A percentile compares a stretch with the other conserved stretches of the same genome.
phyloP scores from a whole-genome alignment of 2,329 filamentous ascomycete genomes.

The Drechmeria coniospora region DNA sequence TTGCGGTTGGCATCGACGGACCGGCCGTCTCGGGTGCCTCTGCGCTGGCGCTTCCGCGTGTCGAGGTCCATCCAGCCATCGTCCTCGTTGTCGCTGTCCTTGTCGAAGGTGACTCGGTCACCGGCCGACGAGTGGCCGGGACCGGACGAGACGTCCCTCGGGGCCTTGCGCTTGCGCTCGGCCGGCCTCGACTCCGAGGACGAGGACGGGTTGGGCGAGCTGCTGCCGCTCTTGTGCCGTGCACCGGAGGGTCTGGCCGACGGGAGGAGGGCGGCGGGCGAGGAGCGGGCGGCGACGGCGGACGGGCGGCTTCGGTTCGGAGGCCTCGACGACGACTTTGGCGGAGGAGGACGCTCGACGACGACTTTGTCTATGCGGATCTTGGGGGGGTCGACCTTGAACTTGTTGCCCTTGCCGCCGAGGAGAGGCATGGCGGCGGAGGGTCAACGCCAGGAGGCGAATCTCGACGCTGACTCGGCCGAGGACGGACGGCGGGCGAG shows the following conservation, averaged over 20 bases:
- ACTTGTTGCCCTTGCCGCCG: slow-evolving; percentile 28
- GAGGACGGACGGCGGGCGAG: neutral
- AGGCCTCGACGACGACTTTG: slow-evolving; percentile 19
- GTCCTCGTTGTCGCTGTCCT: slow-evolving; percentile 34
- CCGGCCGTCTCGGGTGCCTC: slow-evolving; percentile 21
- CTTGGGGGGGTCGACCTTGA: slow-evolving; percentile 33
- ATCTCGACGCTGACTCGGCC: neutral
- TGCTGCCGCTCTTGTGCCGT: slow-evolving; percentile 26
- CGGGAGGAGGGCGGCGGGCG: slow-evolving; percentile 19
- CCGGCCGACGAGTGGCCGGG: slow-evolving; percentile 29
- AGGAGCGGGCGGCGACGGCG: slow-evolving; percentile 10
- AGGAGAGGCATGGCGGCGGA: slow-evolving; percentile 26
- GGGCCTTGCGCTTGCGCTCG: slow-evolving; percentile 34
- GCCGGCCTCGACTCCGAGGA: slow-evolving; percentile 21
- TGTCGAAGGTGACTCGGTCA: slow-evolving; percentile 33
- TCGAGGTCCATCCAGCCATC: slow-evolving; percentile 36
- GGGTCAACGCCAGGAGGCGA: too few species aligned
- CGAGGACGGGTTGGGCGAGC: slow-evolving; percentile 25
- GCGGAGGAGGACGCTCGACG: slow-evolving; percentile 21
- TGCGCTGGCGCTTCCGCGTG: slow-evolving; percentile 32
- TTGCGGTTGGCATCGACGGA: slow-evolving; percentile 30
- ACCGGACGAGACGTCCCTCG: slow-evolving; percentile 11
- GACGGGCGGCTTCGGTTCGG: slow-evolving; percentile 15
- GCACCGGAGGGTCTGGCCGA: slow-evolving; percentile 23
- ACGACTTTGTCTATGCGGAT: slow-evolving; percentile 38